phyloP scores from a whole-genome alignment of 2,329 filamentous ascomycete species.

The Stylonectria norvegica region DNA sequence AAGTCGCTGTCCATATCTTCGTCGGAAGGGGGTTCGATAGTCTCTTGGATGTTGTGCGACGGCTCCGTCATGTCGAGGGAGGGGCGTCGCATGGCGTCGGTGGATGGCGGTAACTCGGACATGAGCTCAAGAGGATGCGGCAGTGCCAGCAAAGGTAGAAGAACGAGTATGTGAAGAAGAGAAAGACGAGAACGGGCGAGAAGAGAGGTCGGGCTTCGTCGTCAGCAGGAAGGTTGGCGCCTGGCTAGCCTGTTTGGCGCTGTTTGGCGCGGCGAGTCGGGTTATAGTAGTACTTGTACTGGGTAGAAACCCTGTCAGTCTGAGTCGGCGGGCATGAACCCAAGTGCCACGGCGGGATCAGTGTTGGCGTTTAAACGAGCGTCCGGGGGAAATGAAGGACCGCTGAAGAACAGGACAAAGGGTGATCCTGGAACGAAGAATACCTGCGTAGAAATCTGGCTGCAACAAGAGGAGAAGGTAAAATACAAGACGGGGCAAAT shows the following conservation, averaged over 20 bases:
- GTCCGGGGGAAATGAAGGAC: conserved; percentile 14
- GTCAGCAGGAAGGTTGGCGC: no score
- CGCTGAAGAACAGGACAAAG: conserved; percentile 1
- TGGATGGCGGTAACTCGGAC: conserved; percentile 11
- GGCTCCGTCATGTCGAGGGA: conserved; percentile 42
- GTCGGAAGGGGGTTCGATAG: conserved; percentile 28
- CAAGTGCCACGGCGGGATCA: conserved; percentile 20
- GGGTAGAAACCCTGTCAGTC: no score
- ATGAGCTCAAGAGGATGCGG: not conserved
- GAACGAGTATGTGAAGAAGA: conserved; percentile 1
- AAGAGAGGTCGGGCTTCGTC: not conserved
- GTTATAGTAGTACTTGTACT: no score
- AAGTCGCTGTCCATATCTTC: conserved; percentile 32
- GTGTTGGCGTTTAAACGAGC: conserved; percentile 11
- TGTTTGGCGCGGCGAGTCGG: no score
- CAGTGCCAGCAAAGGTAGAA: not conserved
- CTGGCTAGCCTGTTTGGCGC: not conserved
- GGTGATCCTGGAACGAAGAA: not conserved
- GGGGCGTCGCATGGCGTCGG: conserved; percentile 40
- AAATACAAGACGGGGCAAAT: no score
- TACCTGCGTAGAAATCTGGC: not conserved
- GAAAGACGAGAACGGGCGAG: not conserved
- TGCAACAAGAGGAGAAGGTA: not conserved
- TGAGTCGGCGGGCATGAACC: conserved; percentile 10
- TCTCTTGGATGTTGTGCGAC: conserved; percentile 39